Conservation (phyloP, 495 filamentous ascomycete genomes). For the Trichoderma asperelloides region DNA sequence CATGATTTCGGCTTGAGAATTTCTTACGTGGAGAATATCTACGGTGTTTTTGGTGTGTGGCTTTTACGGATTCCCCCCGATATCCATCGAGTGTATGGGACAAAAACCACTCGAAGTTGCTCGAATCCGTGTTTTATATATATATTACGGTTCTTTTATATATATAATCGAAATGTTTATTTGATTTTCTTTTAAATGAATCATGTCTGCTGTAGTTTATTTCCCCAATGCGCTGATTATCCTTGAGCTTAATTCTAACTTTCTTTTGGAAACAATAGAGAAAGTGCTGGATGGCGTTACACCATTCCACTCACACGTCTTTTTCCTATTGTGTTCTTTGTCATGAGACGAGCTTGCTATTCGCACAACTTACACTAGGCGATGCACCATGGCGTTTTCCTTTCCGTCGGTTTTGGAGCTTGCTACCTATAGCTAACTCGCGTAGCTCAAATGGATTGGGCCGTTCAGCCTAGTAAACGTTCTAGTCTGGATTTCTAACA, state of each 20-base stretch:
- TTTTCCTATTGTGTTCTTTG: not conserved
- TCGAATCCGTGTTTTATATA: slow-evolving; percentile 4
- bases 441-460: not conserved
- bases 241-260: slow-evolving; percentile 1
- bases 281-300: not conserved
- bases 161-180: slow-evolving; percentile 7
- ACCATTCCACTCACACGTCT: not conserved
- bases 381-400: not conserved
- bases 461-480: not conserved
- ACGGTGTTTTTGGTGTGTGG: slow-evolving; percentile 8
- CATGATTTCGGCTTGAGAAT: not conserved
- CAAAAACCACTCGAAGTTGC: not conserved
- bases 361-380: not conserved
- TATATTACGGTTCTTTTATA: slow-evolving; percentile 6
- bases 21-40: slow-evolving; percentile 1
- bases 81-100: not conserved
- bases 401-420: not conserved
- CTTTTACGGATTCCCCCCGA: slow-evolving; percentile 5
- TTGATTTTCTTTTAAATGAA: not conserved
- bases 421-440: not conserved
- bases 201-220: not conserved
- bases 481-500: not conserved
- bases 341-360: not conserved
- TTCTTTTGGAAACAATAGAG: not conserved
- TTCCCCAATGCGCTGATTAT: not conserved